Percentiles rank a stretch among this genome's conserved stretches.
These are phyloP conservation scores for Neonectria coccinea DNA, from an alignment of 2,329 filamentous ascomycete species.

Conservation along the genomic window DNA sequence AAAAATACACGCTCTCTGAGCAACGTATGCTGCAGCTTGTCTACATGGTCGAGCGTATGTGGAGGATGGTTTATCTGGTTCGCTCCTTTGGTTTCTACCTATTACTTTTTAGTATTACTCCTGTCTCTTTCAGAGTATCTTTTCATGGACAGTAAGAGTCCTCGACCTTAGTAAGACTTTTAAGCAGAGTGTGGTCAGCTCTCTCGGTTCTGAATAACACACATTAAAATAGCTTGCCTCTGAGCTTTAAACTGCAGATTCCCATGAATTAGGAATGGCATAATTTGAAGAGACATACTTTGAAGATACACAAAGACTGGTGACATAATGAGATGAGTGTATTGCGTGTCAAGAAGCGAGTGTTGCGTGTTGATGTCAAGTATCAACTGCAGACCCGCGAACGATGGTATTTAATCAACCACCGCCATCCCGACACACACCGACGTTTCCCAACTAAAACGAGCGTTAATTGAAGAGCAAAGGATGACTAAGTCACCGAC, in stretches of 20 bases:
- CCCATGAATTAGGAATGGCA: neutral
- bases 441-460: neutral
- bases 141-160: neutral
- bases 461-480: neutral
- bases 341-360: neutral
- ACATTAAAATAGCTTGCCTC: neutral
- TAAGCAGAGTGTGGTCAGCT: neutral
- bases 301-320: no score
- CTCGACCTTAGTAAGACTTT: neutral
- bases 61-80: neutral
- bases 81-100: neutral
- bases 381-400: neutral
- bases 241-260: neutral
- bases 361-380: neutral
- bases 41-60: conserved; percentile 1
- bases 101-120: neutral
- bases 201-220: neutral
- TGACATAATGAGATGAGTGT: neutral
- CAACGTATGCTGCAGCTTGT: neutral
- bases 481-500: neutral
- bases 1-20: neutral
- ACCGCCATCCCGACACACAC: neutral
- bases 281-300: no score
- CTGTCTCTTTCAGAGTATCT: neutral
- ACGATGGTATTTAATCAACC: neutral